Evolutionary conservation across 768 basidiomycete genomes (phyloP).

Genomic region (Tephrocybe sp.): DNA sequence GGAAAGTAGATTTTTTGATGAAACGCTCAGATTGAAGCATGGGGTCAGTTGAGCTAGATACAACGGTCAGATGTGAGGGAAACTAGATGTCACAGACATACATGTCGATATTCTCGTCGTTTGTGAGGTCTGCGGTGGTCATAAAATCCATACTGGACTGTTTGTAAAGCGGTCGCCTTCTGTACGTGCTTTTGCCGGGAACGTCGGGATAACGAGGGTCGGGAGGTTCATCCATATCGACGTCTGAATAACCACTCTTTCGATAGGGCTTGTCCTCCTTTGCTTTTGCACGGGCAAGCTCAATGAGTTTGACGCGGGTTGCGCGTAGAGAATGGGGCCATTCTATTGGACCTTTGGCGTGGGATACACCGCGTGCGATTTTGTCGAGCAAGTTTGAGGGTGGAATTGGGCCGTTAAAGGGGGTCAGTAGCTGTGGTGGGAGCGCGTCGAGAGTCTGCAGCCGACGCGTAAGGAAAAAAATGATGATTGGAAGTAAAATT

Average conservation of each 20-base stretch:
- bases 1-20: slow-evolving; percentile 48
- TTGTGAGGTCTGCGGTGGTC: slow-evolving; percentile 47
- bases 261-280: slow-evolving; percentile 48
- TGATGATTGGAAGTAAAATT: slow-evolving; percentile 10
- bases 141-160: slow-evolving; percentile 91
- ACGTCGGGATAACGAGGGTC: slow-evolving; percentile 28
- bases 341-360: slow-evolving; percentile 71
- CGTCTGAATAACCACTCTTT: slow-evolving; percentile 44
- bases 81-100: slow-evolving; percentile 32
- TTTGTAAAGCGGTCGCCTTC: slow-evolving; percentile 62
- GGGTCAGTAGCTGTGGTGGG: slow-evolving; percentile 80
- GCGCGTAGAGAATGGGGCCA: slow-evolving; percentile 84
- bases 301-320: slow-evolving; percentile 79
- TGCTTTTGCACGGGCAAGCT: slow-evolving; percentile 66
- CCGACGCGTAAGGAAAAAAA: slow-evolving; percentile 11
- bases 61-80: slow-evolving; percentile 12
- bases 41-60: slow-evolving; percentile 57
- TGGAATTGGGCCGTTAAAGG: slow-evolving; percentile 80
- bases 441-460: slow-evolving; percentile 77
- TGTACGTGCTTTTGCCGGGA: slow-evolving; percentile 22
- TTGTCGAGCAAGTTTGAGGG: slow-evolving; percentile 86
- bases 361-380: slow-evolving; percentile 72
- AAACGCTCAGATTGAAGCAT: slow-evolving; percentile 63
- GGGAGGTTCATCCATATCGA: slow-evolving; percentile 37
- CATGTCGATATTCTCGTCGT: slow-evolving; percentile 59